phyloP scores from a whole-genome alignment of 208 protist species.

The Wallacemonas sp. region DNA sequence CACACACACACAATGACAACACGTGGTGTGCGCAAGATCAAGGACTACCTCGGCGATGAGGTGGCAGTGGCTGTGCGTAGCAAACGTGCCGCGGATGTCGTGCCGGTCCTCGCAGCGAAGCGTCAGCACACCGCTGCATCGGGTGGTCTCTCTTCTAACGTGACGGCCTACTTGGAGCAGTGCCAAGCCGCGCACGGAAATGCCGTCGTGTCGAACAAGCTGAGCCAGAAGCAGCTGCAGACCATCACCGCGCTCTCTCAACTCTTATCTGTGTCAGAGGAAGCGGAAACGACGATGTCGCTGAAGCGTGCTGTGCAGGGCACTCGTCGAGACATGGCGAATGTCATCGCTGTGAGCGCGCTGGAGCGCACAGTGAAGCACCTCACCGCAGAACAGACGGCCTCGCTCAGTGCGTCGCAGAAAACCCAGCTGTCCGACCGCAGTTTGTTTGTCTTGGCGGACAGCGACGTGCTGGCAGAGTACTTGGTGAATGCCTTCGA shows the following conservation, averaged over 20 bases:
- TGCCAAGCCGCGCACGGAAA: not conserved
- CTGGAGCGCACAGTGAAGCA: slow-evolving; percentile 30
- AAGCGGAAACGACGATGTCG: slow-evolving; percentile 9
- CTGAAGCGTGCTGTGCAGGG: slow-evolving; percentile 28
- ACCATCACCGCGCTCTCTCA: slow-evolving; percentile 20
- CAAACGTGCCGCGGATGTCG: slow-evolving; percentile 58
- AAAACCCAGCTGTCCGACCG: not conserved
- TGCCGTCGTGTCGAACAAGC: slow-evolving; percentile 14
- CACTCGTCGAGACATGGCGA: slow-evolving; percentile 16
- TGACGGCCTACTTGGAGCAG: slow-evolving; percentile 21
- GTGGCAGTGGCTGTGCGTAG: slow-evolving; percentile 20
- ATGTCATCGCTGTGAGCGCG: slow-evolving; percentile 26
- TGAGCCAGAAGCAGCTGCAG: slow-evolving; percentile 22
- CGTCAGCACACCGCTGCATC: not conserved
- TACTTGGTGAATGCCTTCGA: slow-evolving; percentile 25
- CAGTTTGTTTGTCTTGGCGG: slow-evolving; percentile 40
- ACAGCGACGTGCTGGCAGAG: slow-evolving; percentile 23
- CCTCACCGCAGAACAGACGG: not conserved
- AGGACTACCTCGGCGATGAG: slow-evolving; percentile 42
- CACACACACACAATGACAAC: slow-evolving; percentile 23
- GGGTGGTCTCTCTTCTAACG: slow-evolving; percentile 8
- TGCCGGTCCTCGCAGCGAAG: slow-evolving; percentile 38
- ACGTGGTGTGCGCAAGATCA: slow-evolving; percentile 45
- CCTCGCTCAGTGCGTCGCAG: slow-evolving; percentile 12
- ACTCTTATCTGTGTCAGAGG: not conserved